Percentiles rank a stretch among this genome's conserved stretches.
These are phyloP conservation scores for Jaminaea rosea DNA, from an alignment of 1,284 basidiomycete species.

Conservation along the genomic window DNA sequence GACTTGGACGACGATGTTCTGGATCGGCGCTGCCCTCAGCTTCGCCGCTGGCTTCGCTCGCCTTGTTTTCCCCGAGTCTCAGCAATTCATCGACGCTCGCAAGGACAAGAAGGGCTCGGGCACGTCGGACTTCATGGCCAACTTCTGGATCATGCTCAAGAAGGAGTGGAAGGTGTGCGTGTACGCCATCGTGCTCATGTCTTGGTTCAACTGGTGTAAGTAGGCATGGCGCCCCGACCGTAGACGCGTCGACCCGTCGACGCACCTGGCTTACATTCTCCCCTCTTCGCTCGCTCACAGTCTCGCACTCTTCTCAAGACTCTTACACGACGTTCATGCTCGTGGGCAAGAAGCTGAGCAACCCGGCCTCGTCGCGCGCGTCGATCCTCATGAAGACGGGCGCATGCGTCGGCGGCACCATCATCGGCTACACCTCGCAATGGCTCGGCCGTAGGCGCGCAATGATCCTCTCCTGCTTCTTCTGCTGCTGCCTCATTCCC, in stretches of 20 bases:
- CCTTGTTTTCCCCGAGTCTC: constrained; percentile 26
- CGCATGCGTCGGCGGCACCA: constrained; percentile 24
- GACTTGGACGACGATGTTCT: constrained; percentile 27
- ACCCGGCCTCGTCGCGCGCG: constrained; percentile 18
- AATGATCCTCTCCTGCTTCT: constrained; percentile 17
- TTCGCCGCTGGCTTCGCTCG: constrained; percentile 19
- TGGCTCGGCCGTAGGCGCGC: constrained; percentile 25
- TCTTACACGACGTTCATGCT: constrained; percentile 29
- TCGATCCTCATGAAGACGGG: constrained; percentile 23
- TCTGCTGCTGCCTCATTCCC: constrained; percentile 22
- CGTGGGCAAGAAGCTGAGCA: constrained; percentile 15
- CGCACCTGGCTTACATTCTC: constrained; percentile 6
- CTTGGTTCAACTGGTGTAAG: neutral
- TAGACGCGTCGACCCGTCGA: neutral
- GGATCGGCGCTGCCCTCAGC: constrained; percentile 25
- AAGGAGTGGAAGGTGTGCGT: constrained; percentile 18
- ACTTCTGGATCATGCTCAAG: constrained; percentile 11
- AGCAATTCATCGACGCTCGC: constrained; percentile 25
- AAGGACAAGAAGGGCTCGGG: constrained; percentile 13
- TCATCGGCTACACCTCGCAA: constrained; percentile 24
- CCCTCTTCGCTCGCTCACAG: constrained; percentile 22
- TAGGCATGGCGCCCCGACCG: neutral
- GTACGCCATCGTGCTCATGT: constrained; percentile 7
- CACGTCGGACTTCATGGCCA: constrained; percentile 18
- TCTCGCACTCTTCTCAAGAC: constrained; percentile 21